phyloP scores from a whole-genome alignment of 164 flowering plant species.

The Liquidambar formosana region DNA sequence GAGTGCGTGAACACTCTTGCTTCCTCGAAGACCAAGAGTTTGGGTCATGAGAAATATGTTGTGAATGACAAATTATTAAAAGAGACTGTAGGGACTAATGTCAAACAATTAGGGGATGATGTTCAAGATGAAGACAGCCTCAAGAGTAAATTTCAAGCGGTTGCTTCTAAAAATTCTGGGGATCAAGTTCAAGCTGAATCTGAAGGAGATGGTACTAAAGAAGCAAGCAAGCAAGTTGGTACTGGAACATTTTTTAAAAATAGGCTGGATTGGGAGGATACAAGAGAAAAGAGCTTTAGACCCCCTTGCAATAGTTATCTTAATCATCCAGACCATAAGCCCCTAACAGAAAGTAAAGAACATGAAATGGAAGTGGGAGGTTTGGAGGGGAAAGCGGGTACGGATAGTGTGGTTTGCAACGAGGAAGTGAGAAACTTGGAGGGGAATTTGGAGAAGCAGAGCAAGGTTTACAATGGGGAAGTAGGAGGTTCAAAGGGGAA shows the following conservation, averaged over 20 bases:
- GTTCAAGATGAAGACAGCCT: slow-evolving; percentile 5
- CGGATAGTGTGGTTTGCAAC: background rate
- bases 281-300: background rate
- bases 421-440: background rate
- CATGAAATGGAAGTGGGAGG: background rate
- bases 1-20: slow-evolving; percentile 18
- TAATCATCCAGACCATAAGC: background rate
- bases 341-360: background rate
- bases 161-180: slow-evolving; percentile 1
- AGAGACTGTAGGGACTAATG: slow-evolving; percentile 4
- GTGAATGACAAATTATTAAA: background rate
- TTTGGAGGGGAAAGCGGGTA: slow-evolving; percentile 3
- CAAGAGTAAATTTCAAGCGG: slow-evolving; percentile 5
- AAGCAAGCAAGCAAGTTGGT: background rate
- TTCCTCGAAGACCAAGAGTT: slow-evolving; percentile 5
- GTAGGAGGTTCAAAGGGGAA: slow-evolving; percentile 6
- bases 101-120: slow-evolving; percentile 10
- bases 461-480: background rate
- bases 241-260: background rate
- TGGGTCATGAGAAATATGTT: slow-evolving; percentile 6
- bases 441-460: background rate
- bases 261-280: slow-evolving; percentile 3
- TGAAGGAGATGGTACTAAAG: background rate
- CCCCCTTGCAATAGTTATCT: background rate
- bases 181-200: background rate